A percentile compares a stretch with the other conserved stretches of the same genome.
Evolutionary conservation across 2,329 filamentous ascomycete genomes (phyloP).

Genomic region (Drechslerella dactyloides): DNA sequence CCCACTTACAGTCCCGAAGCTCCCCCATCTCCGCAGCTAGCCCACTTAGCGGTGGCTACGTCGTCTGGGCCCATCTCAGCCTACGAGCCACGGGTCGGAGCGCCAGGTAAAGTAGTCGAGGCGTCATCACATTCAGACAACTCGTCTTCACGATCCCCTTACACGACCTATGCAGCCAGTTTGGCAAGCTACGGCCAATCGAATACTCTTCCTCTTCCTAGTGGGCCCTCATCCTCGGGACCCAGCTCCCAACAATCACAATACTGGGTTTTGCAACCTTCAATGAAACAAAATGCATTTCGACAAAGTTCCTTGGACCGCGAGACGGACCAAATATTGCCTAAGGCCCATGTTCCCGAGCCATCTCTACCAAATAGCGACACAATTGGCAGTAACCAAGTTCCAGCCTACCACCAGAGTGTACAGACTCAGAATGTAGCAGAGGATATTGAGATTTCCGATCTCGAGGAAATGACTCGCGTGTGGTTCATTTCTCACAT

Average conservation of each 20-base stretch:
- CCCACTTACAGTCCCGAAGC: not conserved
- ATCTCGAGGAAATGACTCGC: conserved; percentile 22
- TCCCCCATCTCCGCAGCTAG: not conserved
- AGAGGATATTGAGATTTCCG: conserved; percentile 7
- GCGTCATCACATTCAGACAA: not conserved
- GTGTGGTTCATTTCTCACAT: conserved; percentile 32
- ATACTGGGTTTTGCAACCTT: conserved; percentile 9
- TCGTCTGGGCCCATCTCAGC: not conserved
- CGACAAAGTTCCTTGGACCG: not conserved
- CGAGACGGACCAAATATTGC: not conserved
- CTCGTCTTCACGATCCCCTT: not conserved
- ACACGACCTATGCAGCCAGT: not conserved
- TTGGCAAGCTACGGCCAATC: not conserved
- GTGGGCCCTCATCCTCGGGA: not conserved
- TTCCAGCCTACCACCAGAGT: not conserved
- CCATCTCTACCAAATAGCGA: not conserved
- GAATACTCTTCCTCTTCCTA: not conserved
- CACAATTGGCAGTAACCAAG: not conserved
- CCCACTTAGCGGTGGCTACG: not conserved
- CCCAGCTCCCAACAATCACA: not conserved
- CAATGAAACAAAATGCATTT: not conserved
- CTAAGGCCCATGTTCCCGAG: not conserved
- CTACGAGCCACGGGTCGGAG: not conserved
- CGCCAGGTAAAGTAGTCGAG: not conserved
- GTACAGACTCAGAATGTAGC: not conserved